phyloP scores from a whole-genome alignment of 768 basidiomycete species.

The Hygrocybe coccinea region DNA sequence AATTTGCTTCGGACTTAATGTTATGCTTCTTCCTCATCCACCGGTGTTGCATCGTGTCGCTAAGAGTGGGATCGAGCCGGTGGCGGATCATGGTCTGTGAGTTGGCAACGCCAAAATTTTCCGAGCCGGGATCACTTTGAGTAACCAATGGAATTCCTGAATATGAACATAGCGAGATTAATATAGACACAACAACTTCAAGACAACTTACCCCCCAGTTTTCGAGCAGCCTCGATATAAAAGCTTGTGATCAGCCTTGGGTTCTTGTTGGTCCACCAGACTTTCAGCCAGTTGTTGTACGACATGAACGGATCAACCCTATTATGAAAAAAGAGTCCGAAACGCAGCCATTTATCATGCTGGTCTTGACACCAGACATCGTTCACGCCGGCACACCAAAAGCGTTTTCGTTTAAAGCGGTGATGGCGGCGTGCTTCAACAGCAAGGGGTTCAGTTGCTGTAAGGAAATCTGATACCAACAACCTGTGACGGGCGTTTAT shows the following conservation, averaged over 20 bases:
- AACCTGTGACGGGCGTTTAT: slow-evolving; percentile 1
- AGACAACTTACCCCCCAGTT: slow-evolving; percentile 16
- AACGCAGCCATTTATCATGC: slow-evolving; percentile 35
- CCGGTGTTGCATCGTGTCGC: slow-evolving; percentile 37
- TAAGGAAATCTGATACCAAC: slow-evolving; percentile 6
- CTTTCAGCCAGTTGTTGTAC: slow-evolving; percentile 24
- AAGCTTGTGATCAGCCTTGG: slow-evolving; percentile 22
- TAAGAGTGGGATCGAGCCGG: slow-evolving; percentile 33
- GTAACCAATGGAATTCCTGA: slow-evolving; percentile 37
- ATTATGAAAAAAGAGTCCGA: slow-evolving; percentile 30
- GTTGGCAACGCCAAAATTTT: slow-evolving; percentile 46
- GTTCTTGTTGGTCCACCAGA: slow-evolving; percentile 24
- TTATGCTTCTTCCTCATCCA: slow-evolving; percentile 37
- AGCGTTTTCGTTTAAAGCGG: slow-evolving; percentile 19
- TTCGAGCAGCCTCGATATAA: slow-evolving; percentile 24
- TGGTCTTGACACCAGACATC: slow-evolving; percentile 31
- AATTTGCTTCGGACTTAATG: slow-evolving; percentile 39
- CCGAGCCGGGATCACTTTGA: slow-evolving; percentile 40
- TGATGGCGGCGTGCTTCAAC: slow-evolving; percentile 2
- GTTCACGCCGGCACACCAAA: slow-evolving; percentile 31
- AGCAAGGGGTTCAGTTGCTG: slow-evolving; percentile 11
- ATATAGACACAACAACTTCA: not conserved
- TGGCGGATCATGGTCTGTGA: slow-evolving; percentile 38
- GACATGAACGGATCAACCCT: slow-evolving; percentile 28
- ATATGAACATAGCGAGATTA: slow-evolving; percentile 1